Evolutionary conservation across 108 stramenopile species (phyloP), one percentile per base, ranked within the genome.

Genomic region (Pseudonitzschia multiseries): DNA sequence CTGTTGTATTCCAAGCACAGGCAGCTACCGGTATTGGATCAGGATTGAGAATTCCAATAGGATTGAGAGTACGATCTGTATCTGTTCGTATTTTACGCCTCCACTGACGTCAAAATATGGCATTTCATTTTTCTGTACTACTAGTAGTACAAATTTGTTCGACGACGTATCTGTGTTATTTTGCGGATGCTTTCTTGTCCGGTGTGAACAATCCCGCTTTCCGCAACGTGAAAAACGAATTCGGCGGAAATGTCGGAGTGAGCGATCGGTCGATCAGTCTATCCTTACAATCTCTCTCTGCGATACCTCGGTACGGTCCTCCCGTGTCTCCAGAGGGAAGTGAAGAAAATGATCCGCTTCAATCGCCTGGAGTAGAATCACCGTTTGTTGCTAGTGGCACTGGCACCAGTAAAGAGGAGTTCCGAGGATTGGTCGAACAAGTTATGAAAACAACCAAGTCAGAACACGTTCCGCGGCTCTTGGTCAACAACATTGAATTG

Each of bases 401-500:
- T 27, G 24, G 29, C 29, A 48, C 32, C 15, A 62, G n/a, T 0
- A 61, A 69, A 33, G n/a, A 48, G 8, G 44, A 68, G 20, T 74
- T 74, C 42, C 61, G 60, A 69, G 26, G 36, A 20, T 42, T 79
- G 4, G 53, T 79, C 63, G 50, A 51, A 42, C 20, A 74, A 28
- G 43, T 71, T 18, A 62, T 70, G 73, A 32, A 24, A 18, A 29
- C 63, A 48, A 40, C 42, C 13, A 18, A 71, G 18, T 31, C 61
- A 20, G 73, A 74, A 42, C 79, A 72, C 66, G 41, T 86, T 44
- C 85, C 85, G 27, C 52, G 67, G 26, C 46, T 79, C 27, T 24
- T 86, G 4, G 68, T 75, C 14, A 74, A 78, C 21, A 64, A 82
- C 44, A 75, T 82, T 1, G 78, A 79, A n/a, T 26, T 75, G 32